A percentile compares a stretch with the other conserved stretches of the same genome.
phyloP scores from a whole-genome alignment of 768 basidiomycete species.

The Phanerochaete sordida region DNA sequence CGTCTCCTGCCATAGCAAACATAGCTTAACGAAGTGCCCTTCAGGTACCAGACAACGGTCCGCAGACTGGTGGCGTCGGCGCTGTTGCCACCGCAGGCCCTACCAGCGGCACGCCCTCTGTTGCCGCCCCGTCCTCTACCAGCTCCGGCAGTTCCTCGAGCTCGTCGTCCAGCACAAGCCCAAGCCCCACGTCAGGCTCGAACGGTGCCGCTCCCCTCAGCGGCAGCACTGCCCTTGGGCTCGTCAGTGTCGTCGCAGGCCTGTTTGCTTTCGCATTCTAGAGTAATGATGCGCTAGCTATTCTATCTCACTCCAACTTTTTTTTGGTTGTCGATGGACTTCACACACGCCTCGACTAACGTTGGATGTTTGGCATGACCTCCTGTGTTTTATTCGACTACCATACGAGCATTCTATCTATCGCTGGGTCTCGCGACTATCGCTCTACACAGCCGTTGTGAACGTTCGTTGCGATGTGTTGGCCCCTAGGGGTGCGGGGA shows the following conservation, averaged over 20 bases:
- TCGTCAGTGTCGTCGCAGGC: constrained; percentile 4
- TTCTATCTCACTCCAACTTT: no score
- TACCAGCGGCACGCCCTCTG: constrained; percentile 9
- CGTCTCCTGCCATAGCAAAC: not conserved
- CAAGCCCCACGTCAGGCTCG: not conserved
- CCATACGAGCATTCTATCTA: no score
- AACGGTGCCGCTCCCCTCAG: constrained; percentile 2
- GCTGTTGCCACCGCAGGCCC: constrained; percentile 14
- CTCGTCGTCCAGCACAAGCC: not conserved
- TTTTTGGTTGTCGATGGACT: not conserved
- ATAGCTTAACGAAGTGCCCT: not conserved
- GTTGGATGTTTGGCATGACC: no score
- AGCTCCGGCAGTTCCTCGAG: not conserved
- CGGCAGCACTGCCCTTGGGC: not conserved
- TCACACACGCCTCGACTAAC: no score
- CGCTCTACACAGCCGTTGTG: no score
- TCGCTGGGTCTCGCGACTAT: no score
- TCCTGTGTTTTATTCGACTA: no score
- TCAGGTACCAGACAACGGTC: constrained; percentile 20
- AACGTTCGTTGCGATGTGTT: no score
- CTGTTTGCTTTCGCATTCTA: constrained; percentile 6
- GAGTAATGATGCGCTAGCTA: no score
- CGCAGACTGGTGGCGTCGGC: constrained; percentile 21
- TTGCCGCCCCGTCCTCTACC: not conserved
- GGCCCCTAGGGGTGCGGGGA: no score